A percentile compares a stretch with the other conserved stretches of the same genome.
These are phyloP conservation scores for Pythium myriotylum DNA, from an alignment of 352 stramenopile genomes.

Conservation along the genomic window DNA sequence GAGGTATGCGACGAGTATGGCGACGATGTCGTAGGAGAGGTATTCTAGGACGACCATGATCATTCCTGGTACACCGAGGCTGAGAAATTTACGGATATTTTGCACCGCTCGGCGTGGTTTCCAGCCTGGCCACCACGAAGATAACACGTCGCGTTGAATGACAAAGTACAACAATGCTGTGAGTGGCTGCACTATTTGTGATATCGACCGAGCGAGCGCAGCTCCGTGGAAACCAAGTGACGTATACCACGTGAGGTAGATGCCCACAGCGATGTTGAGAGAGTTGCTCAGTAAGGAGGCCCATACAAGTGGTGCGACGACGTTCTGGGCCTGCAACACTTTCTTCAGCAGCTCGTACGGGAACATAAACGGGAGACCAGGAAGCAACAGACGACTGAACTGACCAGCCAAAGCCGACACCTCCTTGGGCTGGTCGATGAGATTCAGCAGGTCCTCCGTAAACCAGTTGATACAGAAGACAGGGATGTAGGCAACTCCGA, in stretches of 20 bases:
- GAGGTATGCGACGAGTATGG: conserved; percentile 60
- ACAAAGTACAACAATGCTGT: conserved; percentile 62
- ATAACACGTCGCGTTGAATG: conserved; percentile 35
- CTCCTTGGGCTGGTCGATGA: conserved; percentile 48
- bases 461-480: conserved; percentile 68
- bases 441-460: conserved; percentile 44
- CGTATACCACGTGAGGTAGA: conserved; percentile 76
- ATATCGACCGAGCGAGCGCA: conserved; percentile 55
- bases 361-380: conserved; percentile 67
- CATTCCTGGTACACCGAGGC: conserved; percentile 67
- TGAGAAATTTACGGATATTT: conserved; percentile 66
- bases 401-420: conserved; percentile 57
- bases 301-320: conserved; percentile 71
- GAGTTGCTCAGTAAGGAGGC: conserved; percentile 60
- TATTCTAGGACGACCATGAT: conserved; percentile 81
- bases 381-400: conserved; percentile 61
- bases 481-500: conserved; percentile 44
- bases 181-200: conserved; percentile 49
- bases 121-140: conserved; percentile 38
- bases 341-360: conserved; percentile 86
- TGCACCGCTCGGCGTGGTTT: not conserved
- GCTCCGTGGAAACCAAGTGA: conserved; percentile 71
- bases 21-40: conserved; percentile 83
- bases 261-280: conserved; percentile 63
- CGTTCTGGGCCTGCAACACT: conserved; percentile 76